phyloP scores from a whole-genome alignment of 768 basidiomycete genomes.

The Crepidotus variabilis region DNA sequence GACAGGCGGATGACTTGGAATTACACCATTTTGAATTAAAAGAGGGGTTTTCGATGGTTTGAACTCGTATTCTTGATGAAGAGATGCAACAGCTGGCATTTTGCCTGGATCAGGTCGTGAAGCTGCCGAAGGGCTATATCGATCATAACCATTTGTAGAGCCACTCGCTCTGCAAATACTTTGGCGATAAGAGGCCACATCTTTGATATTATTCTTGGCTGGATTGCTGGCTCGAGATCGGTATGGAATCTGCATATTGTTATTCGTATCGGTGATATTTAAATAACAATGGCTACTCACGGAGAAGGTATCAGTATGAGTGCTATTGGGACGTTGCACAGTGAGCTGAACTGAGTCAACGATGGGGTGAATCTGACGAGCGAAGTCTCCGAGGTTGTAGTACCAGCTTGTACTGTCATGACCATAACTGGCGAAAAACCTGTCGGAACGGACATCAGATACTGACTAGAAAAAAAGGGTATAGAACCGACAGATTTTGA shows the following conservation, averaged over 20 bases:
- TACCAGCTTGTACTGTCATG: slow-evolving; percentile 33
- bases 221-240: slow-evolving; percentile 45
- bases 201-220: slow-evolving; percentile 36
- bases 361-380: slow-evolving; percentile 48
- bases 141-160: slow-evolving; percentile 45
- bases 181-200: slow-evolving; percentile 42
- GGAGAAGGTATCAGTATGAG: slow-evolving; percentile 36
- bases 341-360: slow-evolving; percentile 44
- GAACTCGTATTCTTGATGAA: background rate
- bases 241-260: slow-evolving; percentile 44
- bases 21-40: slow-evolving; percentile 51
- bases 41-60: background rate
- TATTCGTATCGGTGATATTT: background rate
- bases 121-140: slow-evolving; percentile 18
- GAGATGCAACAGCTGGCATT: background rate
- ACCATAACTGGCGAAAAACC: slow-evolving; percentile 44
- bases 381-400: slow-evolving; percentile 52
- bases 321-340: slow-evolving; percentile 39
- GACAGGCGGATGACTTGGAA: slow-evolving; percentile 25
- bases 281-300: no score
- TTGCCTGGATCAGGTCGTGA: background rate
- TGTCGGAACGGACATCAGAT: slow-evolving; percentile 12
- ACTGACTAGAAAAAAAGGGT: background rate
- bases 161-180: slow-evolving; percentile 48
- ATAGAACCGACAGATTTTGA: slow-evolving; percentile 38